These are phyloP conservation scores for Dictyostelium brefeldianum DNA, from an alignment of 78 protist genomes.

Conservation along the genomic window DNA sequence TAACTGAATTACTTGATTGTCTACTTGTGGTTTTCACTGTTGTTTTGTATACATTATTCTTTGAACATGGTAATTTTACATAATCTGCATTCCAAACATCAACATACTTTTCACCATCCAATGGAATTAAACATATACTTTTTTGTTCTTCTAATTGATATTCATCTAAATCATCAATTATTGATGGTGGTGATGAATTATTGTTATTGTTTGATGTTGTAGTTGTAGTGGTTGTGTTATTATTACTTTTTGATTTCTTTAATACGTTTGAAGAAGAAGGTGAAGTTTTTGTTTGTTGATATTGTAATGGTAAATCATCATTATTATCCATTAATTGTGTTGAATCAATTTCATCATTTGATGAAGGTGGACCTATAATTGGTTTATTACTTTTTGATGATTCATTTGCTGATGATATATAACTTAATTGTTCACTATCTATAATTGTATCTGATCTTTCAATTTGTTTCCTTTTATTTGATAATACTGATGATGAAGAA, in stretches of 20 bases:
- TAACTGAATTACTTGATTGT: background rate
- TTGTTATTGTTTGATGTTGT: background rate
- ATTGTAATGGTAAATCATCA: background rate
- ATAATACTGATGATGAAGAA: background rate
- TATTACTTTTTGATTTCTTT: constrained; percentile 21
- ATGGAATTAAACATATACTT: constrained; percentile 37
- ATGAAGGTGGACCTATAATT: background rate
- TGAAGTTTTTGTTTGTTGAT: background rate
- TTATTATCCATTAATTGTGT: background rate
- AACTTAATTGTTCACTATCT: background rate
- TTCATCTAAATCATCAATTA: background rate
- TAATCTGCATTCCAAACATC: constrained; percentile 78
- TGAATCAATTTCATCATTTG: background rate
- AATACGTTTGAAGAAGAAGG: background rate
- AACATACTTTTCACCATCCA: constrained; percentile 37
- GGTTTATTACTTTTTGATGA: background rate
- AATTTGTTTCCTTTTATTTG: constrained; percentile 3
- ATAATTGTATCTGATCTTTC: constrained; percentile 7
- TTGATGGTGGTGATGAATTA: background rate
- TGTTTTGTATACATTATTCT: constrained; percentile 21
- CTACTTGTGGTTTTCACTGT: background rate
- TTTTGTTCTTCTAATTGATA: constrained; percentile 16
- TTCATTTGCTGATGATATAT: too few relatives aligned
- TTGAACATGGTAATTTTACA: constrained; percentile 79
- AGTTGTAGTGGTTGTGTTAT: background rate